A percentile compares a stretch with the other conserved stretches of the same genome.
These are phyloP conservation scores for Xylaria sp. DNA, from an alignment of 2,329 filamentous ascomycete species.

Conservation along the genomic window DNA sequence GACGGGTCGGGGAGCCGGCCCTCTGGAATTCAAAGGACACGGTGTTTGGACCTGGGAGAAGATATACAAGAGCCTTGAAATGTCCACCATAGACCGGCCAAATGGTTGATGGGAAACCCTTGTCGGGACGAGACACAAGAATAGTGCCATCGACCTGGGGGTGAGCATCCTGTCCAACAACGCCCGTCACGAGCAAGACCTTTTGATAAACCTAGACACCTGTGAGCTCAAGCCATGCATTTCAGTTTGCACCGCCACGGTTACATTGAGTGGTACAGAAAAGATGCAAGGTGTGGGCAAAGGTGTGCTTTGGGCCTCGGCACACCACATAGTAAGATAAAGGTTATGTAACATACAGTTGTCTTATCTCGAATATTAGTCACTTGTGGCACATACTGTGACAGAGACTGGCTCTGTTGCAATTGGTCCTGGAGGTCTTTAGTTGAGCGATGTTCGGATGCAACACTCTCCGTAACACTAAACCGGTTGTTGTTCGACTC, in stretches of 20 bases:
- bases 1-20: slow-evolving; percentile 70
- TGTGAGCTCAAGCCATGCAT: slow-evolving; percentile 18
- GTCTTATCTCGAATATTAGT: slow-evolving; percentile 80
- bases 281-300: neutral
- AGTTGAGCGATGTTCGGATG: slow-evolving; percentile 59
- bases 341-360: slow-evolving; percentile 67
- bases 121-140: slow-evolving; percentile 81
- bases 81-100: slow-evolving; percentile 91
- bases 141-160: slow-evolving; percentile 77
- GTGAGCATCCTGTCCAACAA: slow-evolving; percentile 71
- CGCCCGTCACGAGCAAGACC: slow-evolving; percentile 79
- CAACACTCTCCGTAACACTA: slow-evolving; percentile 69
- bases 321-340: slow-evolving; percentile 6
- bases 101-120: slow-evolving; percentile 78
- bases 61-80: slow-evolving; percentile 89
- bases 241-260: neutral
- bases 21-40: slow-evolving; percentile 87
- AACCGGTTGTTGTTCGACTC: slow-evolving; percentile 58
- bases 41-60: slow-evolving; percentile 89
- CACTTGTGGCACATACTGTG: slow-evolving; percentile 80
- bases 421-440: slow-evolving; percentile 53
- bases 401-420: slow-evolving; percentile 61
- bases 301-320: neutral
- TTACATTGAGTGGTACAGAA: neutral
- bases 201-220: slow-evolving; percentile 82